Base-by-base conservation (phyloP, 2,329 filamentous ascomycete species). In the Penicillium sp. region DNA sequence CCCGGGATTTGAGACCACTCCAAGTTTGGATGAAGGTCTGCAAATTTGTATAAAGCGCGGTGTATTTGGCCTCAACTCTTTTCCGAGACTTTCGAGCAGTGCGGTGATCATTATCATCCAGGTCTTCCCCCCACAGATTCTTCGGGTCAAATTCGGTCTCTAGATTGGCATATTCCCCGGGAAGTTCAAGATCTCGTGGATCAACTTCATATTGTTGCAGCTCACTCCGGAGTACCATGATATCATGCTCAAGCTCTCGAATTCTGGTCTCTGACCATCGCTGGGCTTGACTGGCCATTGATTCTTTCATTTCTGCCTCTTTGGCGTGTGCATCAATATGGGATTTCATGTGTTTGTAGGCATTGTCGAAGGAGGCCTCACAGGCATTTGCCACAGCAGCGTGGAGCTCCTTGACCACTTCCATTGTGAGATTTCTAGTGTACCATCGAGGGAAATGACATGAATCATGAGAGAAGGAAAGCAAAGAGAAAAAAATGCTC, bases 21-120 rank as follows among this genome's bases (percentile, higher is more conserved):
- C 67, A 71, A 3, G 68, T 69, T 21, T 64, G 52, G 6, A 67
- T 38, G 21, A 77, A 61, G 10, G 61, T 71, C 40, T 63, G 56
- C 13, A 71, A 47, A 50, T 73, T 70, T 9, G 54, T 49, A 46
- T 76, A 77, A 17, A 77, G 63, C 10, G 68, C 62, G 3, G 59
- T 54, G 62, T 77, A 77, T 60, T 68, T 69, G 6, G 58, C 33
- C n/a, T 63, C 63, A 29, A 76, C 52, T 6, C 53, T 54, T 47
- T 65, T 49, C 31, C 62, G 60, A 40, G 56, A 46, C 17, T 67
- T 55, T 33, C 59, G 58, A 31, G 58, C 38, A 29, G 65, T 52
- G n/a, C 54, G 37, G 29, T 48, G 41, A 23, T 58, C 62, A 41
- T 56, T 61, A 37, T 64, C 62, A 50, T 70, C 61, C 43, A 75